Evolutionary conservation across 208 protist genomes (phyloP), one percentile per base, ranked within the genome.

Genomic region (Leishmania martiniquensis): DNA sequence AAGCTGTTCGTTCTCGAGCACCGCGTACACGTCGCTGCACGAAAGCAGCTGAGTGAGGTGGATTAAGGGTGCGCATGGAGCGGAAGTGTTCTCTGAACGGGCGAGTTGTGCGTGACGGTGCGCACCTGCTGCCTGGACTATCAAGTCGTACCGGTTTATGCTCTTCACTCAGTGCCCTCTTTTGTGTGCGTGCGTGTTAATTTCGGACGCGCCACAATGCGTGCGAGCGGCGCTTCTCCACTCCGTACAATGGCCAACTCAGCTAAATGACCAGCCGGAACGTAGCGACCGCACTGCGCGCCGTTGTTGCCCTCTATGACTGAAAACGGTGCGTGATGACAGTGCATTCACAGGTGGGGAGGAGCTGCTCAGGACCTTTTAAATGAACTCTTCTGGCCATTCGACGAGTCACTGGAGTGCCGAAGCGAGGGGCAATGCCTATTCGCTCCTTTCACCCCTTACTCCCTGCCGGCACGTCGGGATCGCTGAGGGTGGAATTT

Each of bases 1-100:
- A 98, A 98, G 77, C 88, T 98, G 15, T 98, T 96, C 77, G 85
- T 76, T 12, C 77, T 98, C 34, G 91, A 97, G 25, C 89, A 91
- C 70, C 89, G 89, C 42, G 87, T 97, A 12, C 87, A 90, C 60
- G 73, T 80, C 4, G 91, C 93, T 0, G 93, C 93, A 2, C 83
- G 85, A 72, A 93, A 95, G 76, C 93, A 98, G 80, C 83, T 97
- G 1, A 77, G 86, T 39, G 94, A 97, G 59, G 77, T 91, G 0
- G 51, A 65, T 7, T 85, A 34, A 81, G 25, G 37, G 20, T 49
- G 39, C 9, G 20, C 22, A 32, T 13, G 42, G 42, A 42, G 25
- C 22, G 42, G 22, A 4, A 0, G 65, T 51, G 7, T 1, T 2
- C 13, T 44, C 10, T n/a, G n/a, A 42, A 34, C 3, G 1, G 65